Conservation (phyloP, 768 basidiomycete species). For the Phlegmacium glaucopus region DNA sequence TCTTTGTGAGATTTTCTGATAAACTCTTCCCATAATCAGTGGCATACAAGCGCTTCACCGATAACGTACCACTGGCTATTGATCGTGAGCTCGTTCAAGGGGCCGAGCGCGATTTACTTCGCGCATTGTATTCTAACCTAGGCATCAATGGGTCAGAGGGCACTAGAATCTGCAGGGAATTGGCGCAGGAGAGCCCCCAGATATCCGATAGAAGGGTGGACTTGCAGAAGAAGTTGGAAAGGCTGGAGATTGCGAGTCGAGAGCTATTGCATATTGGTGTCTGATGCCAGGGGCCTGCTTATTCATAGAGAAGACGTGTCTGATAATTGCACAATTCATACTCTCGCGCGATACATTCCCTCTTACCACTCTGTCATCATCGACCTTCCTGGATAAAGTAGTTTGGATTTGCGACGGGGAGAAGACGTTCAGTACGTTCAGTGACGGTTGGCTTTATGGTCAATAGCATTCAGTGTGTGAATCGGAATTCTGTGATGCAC, state of each 20-base stretch:
- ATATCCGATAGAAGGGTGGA: conserved; percentile 46
- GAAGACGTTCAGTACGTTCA: too few species aligned
- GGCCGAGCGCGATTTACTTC: conserved; percentile 41
- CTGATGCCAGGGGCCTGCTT: too few species aligned
- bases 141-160: conserved; percentile 49
- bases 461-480: too few species aligned
- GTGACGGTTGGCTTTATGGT: too few species aligned
- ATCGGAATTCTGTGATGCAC: too few species aligned
- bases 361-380: too few species aligned
- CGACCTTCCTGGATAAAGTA: too few species aligned
- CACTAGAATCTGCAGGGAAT: conserved; percentile 41
- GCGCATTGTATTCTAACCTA: conserved; percentile 43
- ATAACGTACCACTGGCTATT: conserved; percentile 54
- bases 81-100: conserved; percentile 56
- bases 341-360: too few species aligned
- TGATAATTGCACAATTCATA: too few species aligned
- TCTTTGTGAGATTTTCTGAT: not conserved
- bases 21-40: conserved; percentile 31
- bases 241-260: conserved; percentile 41
- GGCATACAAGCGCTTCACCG: conserved; percentile 56
- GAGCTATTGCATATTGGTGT: conserved; percentile 30
- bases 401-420: too few species aligned
- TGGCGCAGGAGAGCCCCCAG: conserved; percentile 47
- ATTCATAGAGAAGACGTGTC: too few species aligned
- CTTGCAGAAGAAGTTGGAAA: conserved; percentile 46